These are phyloP conservation scores for Apophysomyces trapeziformis DNA, from an alignment of 371 early-diverging fungal species.

Conservation along the genomic window DNA sequence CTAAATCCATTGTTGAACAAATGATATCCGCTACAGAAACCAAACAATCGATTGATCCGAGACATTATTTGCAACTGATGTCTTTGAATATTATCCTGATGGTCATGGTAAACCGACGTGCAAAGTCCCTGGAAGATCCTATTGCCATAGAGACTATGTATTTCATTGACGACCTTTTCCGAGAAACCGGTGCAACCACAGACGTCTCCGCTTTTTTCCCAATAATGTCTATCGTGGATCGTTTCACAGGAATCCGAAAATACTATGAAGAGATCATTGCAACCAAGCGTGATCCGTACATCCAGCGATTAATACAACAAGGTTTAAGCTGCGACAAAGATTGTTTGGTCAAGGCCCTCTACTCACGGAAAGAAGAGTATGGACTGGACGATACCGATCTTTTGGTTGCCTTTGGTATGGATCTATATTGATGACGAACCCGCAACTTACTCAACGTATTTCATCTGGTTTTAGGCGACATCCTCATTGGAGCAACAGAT, in stretches of 20 bases:
- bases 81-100: conserved; percentile 16
- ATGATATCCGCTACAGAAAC: conserved; percentile 7
- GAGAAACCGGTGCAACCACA: not conserved
- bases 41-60: conserved; percentile 13
- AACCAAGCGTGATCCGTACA: conserved; percentile 12
- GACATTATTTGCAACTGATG: conserved; percentile 12
- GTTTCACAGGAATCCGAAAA: not conserved
- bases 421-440: conserved; percentile 1
- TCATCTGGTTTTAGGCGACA: conserved; percentile 6
- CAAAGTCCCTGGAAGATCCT: conserved; percentile 10
- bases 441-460: not conserved
- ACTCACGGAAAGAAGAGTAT: conserved; percentile 14
- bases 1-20: conserved; percentile 11
- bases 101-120: not conserved
- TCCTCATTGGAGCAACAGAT: conserved; percentile 18
- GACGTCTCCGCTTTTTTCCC: conserved; percentile 12
- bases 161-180: not conserved
- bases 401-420: conserved; percentile 17
- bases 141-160: not conserved
- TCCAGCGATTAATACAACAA: conserved; percentile 6
- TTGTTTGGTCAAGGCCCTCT: conserved; percentile 1
- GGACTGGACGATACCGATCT: conserved; percentile 25
- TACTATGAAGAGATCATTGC: not conserved
- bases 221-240: not conserved
- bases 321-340: conserved; percentile 9